Evolutionary conservation across 192 early-diverging fungal species (phyloP), one percentile per base, ranked within the genome.

Genomic region (Chytriomyces sp.): DNA sequence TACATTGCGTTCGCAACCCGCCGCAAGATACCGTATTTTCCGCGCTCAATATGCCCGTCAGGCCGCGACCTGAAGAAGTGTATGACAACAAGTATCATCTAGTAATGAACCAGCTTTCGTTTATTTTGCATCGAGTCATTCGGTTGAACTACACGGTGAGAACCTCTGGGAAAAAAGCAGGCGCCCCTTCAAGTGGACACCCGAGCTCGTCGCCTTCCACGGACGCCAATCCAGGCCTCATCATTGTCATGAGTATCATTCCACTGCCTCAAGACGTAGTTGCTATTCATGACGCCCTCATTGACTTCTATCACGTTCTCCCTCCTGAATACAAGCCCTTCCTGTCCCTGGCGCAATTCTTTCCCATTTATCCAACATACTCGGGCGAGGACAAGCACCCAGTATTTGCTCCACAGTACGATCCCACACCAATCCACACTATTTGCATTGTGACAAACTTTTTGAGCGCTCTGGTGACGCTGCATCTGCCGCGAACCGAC

Each of bases 401-500:
- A 8, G 59, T 17, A 12, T 58, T 58, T 26, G 37, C 55, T 26
- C 26, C 33, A 14, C 39, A 39, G 14, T 49, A 28, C 22, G 70
- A 59, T 62, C 70, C 55, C 1, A 59, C 40, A 10, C 58, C n/a
- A 17, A 26, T 72, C 41, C 36, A 52, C 39, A 17, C 22, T 32
- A 33, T 62, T 52, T 19, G 30, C 12, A 62, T 73, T 37, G 14
- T 52, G 40, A 64, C 72, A 7, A 25, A 64, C 26, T 73, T 59
- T 17, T 19, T 73, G 14, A 54, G 44, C 25, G 61, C 44, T 12
- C 37, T 73, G 26, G 61, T 52, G 60, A 73, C 37, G 12, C 61
- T 73, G 10, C 72, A 73, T 54, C 40, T 73, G 25, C 72, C 72
- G 28, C 26, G 61, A 28, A 62, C 61, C 5, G 72, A 73, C 38